Evolutionary conservation across 1,139 yeast genomes (phyloP), one percentile per base, ranked within the genome.

Genomic region (Pichia inconspicua): DNA sequence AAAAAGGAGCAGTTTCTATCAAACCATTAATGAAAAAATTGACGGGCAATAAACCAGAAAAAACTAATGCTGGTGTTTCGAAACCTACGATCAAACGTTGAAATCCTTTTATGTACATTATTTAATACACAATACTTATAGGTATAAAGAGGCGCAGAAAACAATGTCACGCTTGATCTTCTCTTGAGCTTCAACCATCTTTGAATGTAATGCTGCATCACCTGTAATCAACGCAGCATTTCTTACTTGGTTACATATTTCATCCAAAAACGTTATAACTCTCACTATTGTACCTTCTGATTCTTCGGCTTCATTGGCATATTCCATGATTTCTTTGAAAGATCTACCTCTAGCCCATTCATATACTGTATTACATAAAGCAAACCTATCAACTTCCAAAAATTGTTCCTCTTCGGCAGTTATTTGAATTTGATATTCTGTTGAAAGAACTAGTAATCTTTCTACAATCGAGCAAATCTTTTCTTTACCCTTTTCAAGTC

Each of bases 231-330:
- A 74, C 1, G 97, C 92, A 5, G 97, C 97, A 49, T 87, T 84
- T 71, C 85, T 87, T 38, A 92, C 97, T 63, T 92, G 95, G 50
- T 97, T 80, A 65, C 97, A 90, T 35, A 92, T 81, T 67, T 92
- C 98, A 67, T 92, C 98, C 50, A 92, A 70, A 59, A 97, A 77
- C 2, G 96, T 88, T 46, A 92, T 92, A 8, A 92, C 97, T 60
- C 98, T 75, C n/a, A 92, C 98, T 64, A 92, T 94, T 0, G 97
- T 87, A 37, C 99, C 99, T 67, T 92, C 99, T 34, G 94, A 92
- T 60, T 90, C 97, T 44, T 55, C 62, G 1, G 56, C 58, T 42
- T 61, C 64, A 40, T 63, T 60, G 7, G 62, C 58, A 55, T 88
- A 75, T 52, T 80, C 83, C 84, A 90, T 92, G 57, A 92, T 92